phyloP scores from a whole-genome alignment of 306 rosid species.

The Oemleria cerasiformis region DNA sequence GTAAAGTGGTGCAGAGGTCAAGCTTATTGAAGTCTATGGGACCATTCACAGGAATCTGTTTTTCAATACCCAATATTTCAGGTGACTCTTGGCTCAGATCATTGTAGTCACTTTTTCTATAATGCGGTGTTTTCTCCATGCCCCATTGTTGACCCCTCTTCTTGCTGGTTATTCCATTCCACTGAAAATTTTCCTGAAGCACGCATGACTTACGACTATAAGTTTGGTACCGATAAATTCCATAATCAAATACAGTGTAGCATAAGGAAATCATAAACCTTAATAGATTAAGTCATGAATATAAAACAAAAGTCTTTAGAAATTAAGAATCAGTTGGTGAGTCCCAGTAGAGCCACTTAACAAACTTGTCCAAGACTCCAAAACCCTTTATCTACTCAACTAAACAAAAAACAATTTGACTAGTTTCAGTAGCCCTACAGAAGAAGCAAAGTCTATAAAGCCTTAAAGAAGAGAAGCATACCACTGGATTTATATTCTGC shows the following conservation, averaged over 20 bases:
- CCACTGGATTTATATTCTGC: conserved; percentile 48
- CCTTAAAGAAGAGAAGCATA: conserved; percentile 29
- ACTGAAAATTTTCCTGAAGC: conserved; percentile 65
- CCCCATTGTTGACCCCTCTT: conserved; percentile 97
- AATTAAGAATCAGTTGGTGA: conserved; percentile 8
- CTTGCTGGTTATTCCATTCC: conserved; percentile 94
- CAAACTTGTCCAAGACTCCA: neutral
- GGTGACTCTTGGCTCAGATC: conserved; percentile 35
- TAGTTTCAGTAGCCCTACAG: neutral
- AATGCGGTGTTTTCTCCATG: conserved; percentile 50
- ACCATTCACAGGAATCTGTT: conserved; percentile 27
- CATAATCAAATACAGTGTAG: neutral
- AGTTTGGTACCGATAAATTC: conserved; percentile 4
- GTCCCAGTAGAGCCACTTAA: neutral
- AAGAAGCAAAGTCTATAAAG: neutral
- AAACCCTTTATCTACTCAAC: neutral
- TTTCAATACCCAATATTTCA: conserved; percentile 31
- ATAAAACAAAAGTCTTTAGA: neutral
- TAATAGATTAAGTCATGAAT: neutral
- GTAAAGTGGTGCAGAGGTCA: conserved; percentile 50
- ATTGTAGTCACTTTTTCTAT: conserved; percentile 37
- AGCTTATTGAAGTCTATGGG: conserved; percentile 63
- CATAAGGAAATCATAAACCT: conserved; percentile 7
- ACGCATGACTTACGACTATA: conserved; percentile 29
- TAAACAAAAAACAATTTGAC: neutral